phyloP scores from a whole-genome alignment of 2,329 filamentous ascomycete species.

The Moelleriella libera region DNA sequence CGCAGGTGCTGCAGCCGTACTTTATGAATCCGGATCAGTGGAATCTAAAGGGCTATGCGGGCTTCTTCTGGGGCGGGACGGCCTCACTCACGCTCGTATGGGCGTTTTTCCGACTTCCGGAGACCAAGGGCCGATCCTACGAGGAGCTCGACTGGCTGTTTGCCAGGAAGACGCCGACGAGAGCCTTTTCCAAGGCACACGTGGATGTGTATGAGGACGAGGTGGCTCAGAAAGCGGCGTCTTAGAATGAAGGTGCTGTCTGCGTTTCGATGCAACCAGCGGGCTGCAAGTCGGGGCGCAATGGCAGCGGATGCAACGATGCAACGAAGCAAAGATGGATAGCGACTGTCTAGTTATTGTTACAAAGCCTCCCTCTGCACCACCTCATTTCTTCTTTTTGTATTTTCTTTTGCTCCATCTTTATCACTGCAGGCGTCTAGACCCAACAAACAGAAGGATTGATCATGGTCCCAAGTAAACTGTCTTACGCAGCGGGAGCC shows the following conservation, averaged over 20 bases:
- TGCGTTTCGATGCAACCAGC: background rate
- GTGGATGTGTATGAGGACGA: background rate
- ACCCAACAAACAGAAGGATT: no score
- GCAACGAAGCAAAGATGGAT: no score
- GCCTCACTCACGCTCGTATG: slow-evolving; percentile 12
- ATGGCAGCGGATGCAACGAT: no score
- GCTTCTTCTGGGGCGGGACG: slow-evolving; percentile 17
- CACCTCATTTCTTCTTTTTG: background rate
- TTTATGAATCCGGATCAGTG: slow-evolving; percentile 21
- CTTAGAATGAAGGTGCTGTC: background rate
- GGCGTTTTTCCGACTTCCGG: slow-evolving; percentile 34
- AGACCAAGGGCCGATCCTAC: slow-evolving; percentile 34
- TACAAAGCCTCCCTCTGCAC: background rate
- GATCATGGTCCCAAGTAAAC: no score
- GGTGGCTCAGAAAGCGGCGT: background rate
- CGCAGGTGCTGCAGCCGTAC: slow-evolving; percentile 7
- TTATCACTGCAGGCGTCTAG: slow-evolving; percentile 8
- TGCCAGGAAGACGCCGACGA: slow-evolving; percentile 1
- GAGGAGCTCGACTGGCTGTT: slow-evolving; percentile 41
- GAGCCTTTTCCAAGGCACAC: background rate
- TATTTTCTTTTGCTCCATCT: slow-evolving; percentile 5
- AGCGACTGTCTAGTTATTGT: background rate
- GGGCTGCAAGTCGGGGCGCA: no score
- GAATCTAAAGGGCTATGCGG: slow-evolving; percentile 25
- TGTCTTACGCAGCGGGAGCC: no score